phyloP scores from a whole-genome alignment of 2,329 filamentous ascomycete genomes.

The Bipolaris gigantea region DNA sequence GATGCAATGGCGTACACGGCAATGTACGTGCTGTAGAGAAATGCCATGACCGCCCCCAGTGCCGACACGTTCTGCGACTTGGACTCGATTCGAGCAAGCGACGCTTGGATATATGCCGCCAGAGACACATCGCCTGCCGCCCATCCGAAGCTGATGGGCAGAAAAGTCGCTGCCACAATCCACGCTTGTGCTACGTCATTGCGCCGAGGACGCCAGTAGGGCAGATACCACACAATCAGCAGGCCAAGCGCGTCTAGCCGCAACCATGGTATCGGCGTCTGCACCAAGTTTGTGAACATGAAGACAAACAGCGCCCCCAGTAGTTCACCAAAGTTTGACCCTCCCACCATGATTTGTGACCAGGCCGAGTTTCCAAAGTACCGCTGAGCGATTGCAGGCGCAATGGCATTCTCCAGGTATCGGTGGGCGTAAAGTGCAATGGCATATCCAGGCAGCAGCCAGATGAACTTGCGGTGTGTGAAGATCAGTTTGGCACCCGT shows the following conservation, averaged over 20 bases:
- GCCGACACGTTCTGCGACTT: conserved; percentile 52
- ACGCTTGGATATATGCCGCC: conserved; percentile 56
- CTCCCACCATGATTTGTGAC: conserved; percentile 56
- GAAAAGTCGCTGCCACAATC: conserved; percentile 51
- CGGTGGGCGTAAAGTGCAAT: conserved; percentile 55
- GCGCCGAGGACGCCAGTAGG: conserved; percentile 50
- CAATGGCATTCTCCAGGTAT: conserved; percentile 55
- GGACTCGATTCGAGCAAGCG: conserved; percentile 51
- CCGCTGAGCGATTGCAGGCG: conserved; percentile 51
- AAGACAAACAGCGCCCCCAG: conserved; percentile 54
- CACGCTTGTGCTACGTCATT: conserved; percentile 51
- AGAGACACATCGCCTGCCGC: conserved; percentile 57
- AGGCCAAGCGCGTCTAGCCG: conserved; percentile 52
- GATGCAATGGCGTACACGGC: conserved; percentile 52
- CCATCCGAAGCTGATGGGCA: conserved; percentile 53
- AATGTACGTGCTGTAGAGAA: conserved; percentile 56
- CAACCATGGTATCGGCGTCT: conserved; percentile 56
- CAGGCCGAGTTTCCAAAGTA: conserved; percentile 55
- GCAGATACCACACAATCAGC: conserved; percentile 54
- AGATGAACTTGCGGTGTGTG: conserved; percentile 53
- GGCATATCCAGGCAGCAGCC: conserved; percentile 55
- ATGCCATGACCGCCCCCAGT: conserved; percentile 56
- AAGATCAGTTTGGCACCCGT: conserved; percentile 53
- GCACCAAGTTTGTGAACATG: conserved; percentile 53
- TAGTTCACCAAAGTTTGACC: conserved; percentile 56